These are phyloP conservation scores for Serendipita sp. DNA, from an alignment of 768 basidiomycete species.

Conservation along the genomic window DNA sequence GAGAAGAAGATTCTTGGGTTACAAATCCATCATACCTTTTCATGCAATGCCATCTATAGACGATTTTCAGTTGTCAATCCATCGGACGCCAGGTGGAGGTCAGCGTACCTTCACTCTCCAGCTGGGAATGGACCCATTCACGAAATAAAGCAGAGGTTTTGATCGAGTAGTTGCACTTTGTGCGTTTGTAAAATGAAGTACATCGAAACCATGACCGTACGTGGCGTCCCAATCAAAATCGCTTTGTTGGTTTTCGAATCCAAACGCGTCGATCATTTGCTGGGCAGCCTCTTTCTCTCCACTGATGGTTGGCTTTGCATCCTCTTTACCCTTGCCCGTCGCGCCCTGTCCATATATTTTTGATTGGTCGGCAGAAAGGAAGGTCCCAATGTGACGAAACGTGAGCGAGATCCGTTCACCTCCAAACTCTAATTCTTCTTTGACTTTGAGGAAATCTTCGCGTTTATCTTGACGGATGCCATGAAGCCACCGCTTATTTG, in stretches of 20 bases:
- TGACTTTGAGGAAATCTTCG: constrained; percentile 33
- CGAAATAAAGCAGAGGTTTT: constrained; percentile 4
- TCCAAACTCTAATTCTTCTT: constrained; percentile 35
- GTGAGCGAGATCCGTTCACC: constrained; percentile 67
- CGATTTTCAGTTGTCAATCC: not conserved
- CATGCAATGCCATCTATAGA: constrained; percentile 1
- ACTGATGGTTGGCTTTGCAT: constrained; percentile 37
- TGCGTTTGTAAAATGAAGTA: constrained; percentile 35
- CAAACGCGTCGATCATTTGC: constrained; percentile 44
- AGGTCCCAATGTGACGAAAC: constrained; percentile 65
- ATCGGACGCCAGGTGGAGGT: not conserved
- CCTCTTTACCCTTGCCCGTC: constrained; percentile 39
- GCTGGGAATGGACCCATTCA: constrained; percentile 4
- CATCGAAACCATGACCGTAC: constrained; percentile 57
- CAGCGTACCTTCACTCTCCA: constrained; percentile 3
- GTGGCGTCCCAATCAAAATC: constrained; percentile 52
- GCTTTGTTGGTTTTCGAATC: constrained; percentile 53
- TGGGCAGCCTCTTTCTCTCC: constrained; percentile 32
- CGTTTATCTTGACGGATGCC: constrained; percentile 66
- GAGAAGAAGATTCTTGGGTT: not conserved
- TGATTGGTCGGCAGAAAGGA: constrained; percentile 33
- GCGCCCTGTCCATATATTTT: constrained; percentile 64
- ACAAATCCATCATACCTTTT: not conserved
- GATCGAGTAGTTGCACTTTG: not conserved
- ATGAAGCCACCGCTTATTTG: constrained; percentile 63